phyloP scores from a whole-genome alignment of 139 green algal genomes.

The Chlamydomonas sphaeroides region DNA sequence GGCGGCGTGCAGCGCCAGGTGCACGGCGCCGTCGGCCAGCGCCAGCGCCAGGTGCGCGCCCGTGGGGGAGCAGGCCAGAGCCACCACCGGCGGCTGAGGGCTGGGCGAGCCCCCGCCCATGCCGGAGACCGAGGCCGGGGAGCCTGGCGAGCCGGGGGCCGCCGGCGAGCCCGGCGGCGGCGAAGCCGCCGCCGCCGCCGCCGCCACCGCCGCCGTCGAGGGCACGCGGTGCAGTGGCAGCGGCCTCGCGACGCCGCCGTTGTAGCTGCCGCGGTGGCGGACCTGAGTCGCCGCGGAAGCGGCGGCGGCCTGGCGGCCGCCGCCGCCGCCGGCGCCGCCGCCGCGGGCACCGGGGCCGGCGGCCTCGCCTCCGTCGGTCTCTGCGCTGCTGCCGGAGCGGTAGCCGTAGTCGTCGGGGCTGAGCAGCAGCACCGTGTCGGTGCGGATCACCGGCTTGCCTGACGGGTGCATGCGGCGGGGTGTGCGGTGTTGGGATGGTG shows the following conservation, averaged over 20 bases:
- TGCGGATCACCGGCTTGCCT: neutral
- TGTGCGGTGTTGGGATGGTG: too few relatives aligned
- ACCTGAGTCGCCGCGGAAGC: too few relatives aligned
- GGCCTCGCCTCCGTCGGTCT: neutral
- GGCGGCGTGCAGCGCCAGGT: constrained; percentile 12
- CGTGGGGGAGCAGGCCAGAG: constrained; percentile 4
- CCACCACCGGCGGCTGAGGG: neutral
- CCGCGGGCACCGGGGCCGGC: neutral
- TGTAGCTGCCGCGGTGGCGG: neutral
- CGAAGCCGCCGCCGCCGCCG: neutral
- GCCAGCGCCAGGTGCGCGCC: constrained; percentile 18
- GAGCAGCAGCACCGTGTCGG: neutral
- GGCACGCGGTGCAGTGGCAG: too few relatives aligned
- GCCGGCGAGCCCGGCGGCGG: too few relatives aligned
- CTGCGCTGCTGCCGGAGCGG: neutral
- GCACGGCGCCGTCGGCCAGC: constrained; percentile 19
- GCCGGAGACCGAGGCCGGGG: too few relatives aligned
- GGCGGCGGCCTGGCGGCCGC: neutral
- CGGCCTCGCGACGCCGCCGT: too few relatives aligned
- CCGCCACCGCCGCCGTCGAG: neutral
- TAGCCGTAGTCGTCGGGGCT: constrained; percentile 22
- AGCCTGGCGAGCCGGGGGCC: too few relatives aligned
- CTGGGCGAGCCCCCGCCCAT: neutral
- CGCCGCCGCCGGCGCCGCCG: neutral
- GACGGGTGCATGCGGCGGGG: neutral